phyloP scores from a whole-genome alignment of 371 early-diverging fungal species.

The Actinomortierella ambigua region DNA sequence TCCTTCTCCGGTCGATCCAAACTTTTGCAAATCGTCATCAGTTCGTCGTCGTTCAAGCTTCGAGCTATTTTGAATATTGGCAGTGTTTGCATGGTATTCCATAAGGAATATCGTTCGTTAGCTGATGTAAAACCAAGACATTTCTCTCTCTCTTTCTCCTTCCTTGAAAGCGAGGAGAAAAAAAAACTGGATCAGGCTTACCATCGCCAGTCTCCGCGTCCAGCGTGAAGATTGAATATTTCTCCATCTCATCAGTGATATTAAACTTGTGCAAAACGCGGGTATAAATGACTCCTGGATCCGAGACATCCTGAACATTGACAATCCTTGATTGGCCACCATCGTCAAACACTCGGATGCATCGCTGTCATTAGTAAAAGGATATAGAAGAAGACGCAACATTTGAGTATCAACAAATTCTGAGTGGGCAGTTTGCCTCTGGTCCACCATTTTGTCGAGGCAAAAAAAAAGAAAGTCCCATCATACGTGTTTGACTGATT shows the following conservation, averaged over 20 bases:
- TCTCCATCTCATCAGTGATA: conserved; percentile 60
- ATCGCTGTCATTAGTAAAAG: conserved; percentile 46
- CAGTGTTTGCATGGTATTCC: too few species aligned
- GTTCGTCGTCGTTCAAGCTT: conserved; percentile 72
- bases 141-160: too few species aligned
- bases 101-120: too few species aligned
- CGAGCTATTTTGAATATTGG: conserved; percentile 53
- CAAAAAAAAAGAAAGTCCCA: too few species aligned
- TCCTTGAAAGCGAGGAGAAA: not conserved
- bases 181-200: conserved; percentile 10
- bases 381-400: not conserved
- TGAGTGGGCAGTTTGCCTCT: too few species aligned
- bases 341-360: conserved; percentile 72
- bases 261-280: conserved; percentile 73
- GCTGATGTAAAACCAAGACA: too few species aligned
- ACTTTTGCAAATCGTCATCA: conserved; percentile 72
- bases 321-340: conserved; percentile 71
- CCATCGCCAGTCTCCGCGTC: conserved; percentile 68
- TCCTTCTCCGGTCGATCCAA: conserved; percentile 73
- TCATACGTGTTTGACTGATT: conserved; percentile 66
- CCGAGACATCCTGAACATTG: conserved; percentile 60
- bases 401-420: too few species aligned
- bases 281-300: conserved; percentile 60
- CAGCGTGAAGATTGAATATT: conserved; percentile 67
- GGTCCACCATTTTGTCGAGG: too few species aligned